phyloP scores from a whole-genome alignment of 2,329 filamentous ascomycete genomes.

The Graphiopsis chlorocephala region DNA sequence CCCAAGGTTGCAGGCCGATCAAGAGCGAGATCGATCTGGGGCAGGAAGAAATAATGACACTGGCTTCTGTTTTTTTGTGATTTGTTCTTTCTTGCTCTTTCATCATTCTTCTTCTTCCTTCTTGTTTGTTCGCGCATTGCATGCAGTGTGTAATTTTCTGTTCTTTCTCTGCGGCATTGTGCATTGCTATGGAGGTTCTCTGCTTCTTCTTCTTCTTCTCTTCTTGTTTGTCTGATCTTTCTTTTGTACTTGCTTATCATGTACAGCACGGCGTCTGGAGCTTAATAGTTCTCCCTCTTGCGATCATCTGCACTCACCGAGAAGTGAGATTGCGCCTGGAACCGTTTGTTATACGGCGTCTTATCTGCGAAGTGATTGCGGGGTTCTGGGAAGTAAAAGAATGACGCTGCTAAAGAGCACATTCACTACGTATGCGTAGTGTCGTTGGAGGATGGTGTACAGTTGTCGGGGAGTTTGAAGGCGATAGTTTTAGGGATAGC shows the following conservation, averaged over 20 bases:
- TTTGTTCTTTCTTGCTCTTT: not conserved
- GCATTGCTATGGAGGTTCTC: not conserved
- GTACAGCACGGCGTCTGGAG: conserved; percentile 1
- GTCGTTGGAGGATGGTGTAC: not conserved
- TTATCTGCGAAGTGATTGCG: not conserved
- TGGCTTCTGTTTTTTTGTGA: not conserved
- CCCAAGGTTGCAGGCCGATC: conserved; percentile 15
- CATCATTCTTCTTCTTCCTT: not conserved
- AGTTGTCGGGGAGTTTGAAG: not conserved
- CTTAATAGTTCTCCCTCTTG: too few species aligned
- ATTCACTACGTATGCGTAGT: not conserved
- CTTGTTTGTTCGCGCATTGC: not conserved
- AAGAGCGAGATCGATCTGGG: conserved; percentile 24
- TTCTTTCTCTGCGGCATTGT: not conserved
- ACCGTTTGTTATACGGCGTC: too few species aligned
- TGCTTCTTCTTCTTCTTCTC: not conserved
- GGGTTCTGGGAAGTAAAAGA: too few species aligned
- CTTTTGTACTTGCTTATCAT: not conserved
- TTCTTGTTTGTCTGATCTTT: not conserved
- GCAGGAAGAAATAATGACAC: conserved; percentile 22
- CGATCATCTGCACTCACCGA: too few species aligned
- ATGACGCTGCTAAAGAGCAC: not conserved
- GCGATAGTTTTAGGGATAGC: not conserved
- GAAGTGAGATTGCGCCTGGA: too few species aligned
- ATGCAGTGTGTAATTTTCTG: not conserved